phyloP scores from a whole-genome alignment of 306 rosid genomes.

The Pyrus communis region DNA sequence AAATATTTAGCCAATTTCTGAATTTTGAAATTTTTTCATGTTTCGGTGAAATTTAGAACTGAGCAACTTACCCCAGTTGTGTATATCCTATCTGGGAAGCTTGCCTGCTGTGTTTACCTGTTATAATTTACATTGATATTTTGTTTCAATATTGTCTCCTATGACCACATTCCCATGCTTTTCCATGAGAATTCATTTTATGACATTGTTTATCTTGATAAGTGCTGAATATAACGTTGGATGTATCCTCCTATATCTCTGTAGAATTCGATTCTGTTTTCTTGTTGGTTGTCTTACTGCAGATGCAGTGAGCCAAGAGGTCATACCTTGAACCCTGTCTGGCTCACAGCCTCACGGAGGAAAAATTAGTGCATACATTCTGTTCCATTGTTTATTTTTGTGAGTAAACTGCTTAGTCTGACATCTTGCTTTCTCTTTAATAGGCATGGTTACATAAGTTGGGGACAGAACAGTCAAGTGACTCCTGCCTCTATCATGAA shows the following conservation, averaged over 20 bases:
- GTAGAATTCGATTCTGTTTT: background rate
- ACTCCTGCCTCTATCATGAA: conserved; percentile 68
- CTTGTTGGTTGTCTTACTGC: background rate
- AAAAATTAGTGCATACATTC: background rate
- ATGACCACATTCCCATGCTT: background rate
- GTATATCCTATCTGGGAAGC: no score
- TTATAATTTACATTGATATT: background rate
- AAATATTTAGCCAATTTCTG: background rate
- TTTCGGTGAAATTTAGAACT: background rate
- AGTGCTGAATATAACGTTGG: background rate
- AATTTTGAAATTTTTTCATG: background rate
- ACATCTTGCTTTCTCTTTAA: conserved; percentile 5
- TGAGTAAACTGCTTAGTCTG: background rate
- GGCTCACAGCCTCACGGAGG: background rate
- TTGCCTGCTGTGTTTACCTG: background rate
- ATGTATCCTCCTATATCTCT: background rate
- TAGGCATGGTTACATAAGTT: conserved; percentile 84
- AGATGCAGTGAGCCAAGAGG: background rate
- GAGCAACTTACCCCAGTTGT: background rate
- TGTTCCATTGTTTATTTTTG: background rate
- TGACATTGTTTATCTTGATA: background rate
- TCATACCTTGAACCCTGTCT: background rate
- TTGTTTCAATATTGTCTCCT: background rate
- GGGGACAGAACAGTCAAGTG: conserved; percentile 69
- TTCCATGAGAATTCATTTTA: background rate